Evolutionary conservation across 2,329 filamentous ascomycete genomes (phyloP), one percentile per base, ranked within the genome.

Genomic region (Leptosphaerulina australis): DNA sequence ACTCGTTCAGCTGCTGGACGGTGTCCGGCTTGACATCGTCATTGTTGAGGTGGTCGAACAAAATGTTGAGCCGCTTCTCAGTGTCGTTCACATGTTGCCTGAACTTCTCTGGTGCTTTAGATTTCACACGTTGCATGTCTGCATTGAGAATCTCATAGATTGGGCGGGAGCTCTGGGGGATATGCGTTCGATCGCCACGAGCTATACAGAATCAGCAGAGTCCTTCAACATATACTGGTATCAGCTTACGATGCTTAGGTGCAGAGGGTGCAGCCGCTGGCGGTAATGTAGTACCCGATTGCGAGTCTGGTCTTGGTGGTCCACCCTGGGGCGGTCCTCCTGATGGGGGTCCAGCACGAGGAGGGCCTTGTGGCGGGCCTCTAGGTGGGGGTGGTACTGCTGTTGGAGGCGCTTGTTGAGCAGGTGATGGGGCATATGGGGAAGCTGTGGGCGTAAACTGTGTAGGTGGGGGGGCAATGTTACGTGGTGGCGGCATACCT

Each of bases 1-100:
- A 76, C 62, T 85, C 77, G 7, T 80, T 79, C 63, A 92, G 78
- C 36, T 86, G 80, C 53, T 83, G 79, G 39, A 92, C 83, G 0
- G 88, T 97, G 65, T 89, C 87, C 1, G 88, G 83, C 76, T 88
- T 89, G 45, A 97, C 80, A 30, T 97, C 79, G 67, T 97, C 92
- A 60, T 97, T 97, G 81, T 97, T 99, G 36, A 99, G 80, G 72
- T 97, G 91, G 69, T 99, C 93, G 71, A 97, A 97, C n/a, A 99
- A 79, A 39, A 97, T 86, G 64, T 89, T 90, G 51, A 99, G 81
- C 21, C 94, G 86, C 76, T 96, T 96, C 71, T 96, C 90, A 2
- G 92, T 94, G 70, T 97, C 94, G 64, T 91, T 89, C 15, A 99
- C 91, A 71, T 97, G 92, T 11, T 86, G 82, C 56, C 90, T 87